A percentile compares a stretch with the other conserved stretches of the same genome.
phyloP scores from a whole-genome alignment of 164 flowering plant genomes.

The Vitis rupestris region DNA sequence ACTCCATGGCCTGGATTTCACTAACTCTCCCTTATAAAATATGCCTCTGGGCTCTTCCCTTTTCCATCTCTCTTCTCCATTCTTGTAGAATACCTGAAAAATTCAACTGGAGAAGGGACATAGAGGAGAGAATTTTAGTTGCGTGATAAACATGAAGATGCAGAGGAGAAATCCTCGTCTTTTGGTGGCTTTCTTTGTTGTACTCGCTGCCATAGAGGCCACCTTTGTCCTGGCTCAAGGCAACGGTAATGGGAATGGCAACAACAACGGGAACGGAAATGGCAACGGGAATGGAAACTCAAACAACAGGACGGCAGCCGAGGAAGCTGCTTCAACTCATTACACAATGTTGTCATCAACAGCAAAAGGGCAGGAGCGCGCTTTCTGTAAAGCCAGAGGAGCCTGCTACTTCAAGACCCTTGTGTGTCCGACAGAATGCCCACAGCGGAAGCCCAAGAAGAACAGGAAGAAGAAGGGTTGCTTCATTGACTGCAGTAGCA shows the following conservation, averaged over 20 bases:
- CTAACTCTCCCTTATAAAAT: neutral
- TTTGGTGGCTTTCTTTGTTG: slow-evolving; percentile 14
- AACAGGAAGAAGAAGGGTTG: slow-evolving; percentile 59
- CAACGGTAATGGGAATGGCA: neutral
- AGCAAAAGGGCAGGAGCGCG: slow-evolving; percentile 38
- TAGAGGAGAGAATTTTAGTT: neutral
- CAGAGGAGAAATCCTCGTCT: slow-evolving; percentile 8
- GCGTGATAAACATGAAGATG: slow-evolving; percentile 4
- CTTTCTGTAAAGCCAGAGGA: slow-evolving; percentile 28
- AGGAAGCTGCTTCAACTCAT: slow-evolving; percentile 29
- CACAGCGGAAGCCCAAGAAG: slow-evolving; percentile 48
- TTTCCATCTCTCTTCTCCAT: neutral
- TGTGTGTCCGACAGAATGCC: slow-evolving; percentile 50
- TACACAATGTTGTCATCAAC: slow-evolving; percentile 23
- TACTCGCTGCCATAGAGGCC: slow-evolving; percentile 3
- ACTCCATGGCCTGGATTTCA: slow-evolving; percentile 6
- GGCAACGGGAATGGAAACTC: no score
- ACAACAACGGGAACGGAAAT: slow-evolving; percentile 4
- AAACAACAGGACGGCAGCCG: neutral
- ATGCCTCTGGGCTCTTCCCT: neutral
- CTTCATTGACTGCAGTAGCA: slow-evolving; percentile 54
- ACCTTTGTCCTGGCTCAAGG: slow-evolving; percentile 7
- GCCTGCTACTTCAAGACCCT: slow-evolving; percentile 35
- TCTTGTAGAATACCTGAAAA: neutral
- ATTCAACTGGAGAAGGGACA: no score